Evolutionary conservation across 2,329 filamentous ascomycete genomes (phyloP).

Genomic region (Claviceps monticola): DNA sequence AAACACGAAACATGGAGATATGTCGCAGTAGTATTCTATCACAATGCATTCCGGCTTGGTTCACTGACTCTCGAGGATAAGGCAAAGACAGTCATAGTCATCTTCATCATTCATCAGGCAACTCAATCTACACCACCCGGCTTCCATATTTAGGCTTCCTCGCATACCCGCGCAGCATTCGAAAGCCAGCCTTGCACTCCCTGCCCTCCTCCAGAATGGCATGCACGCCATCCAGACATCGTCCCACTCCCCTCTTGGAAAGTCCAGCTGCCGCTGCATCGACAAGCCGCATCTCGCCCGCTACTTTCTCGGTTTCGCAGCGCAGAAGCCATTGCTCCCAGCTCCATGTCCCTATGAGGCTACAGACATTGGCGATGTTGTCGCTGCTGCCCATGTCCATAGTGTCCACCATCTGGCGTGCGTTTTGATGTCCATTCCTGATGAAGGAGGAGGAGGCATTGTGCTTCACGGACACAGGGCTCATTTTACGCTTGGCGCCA

Average conservation of each 20-base stretch:
- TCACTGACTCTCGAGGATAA: too few relatives aligned
- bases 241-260: slow-evolving; percentile 41
- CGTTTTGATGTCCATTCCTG: slow-evolving; percentile 22
- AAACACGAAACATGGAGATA: too few relatives aligned
- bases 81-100: too few relatives aligned
- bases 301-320: slow-evolving; percentile 65
- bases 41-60: too few relatives aligned
- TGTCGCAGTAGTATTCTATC: too few relatives aligned
- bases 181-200: slow-evolving; percentile 42
- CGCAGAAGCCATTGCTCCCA: slow-evolving; percentile 97
- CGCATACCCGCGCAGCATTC: slow-evolving; percentile 49
- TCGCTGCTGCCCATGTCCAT: slow-evolving; percentile 53
- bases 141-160: slow-evolving; percentile 39
- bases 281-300: slow-evolving; percentile 48
- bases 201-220: slow-evolving; percentile 51
- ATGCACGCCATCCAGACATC: slow-evolving; percentile 45
- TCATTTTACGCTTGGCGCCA: slow-evolving; percentile 33
- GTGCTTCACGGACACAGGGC: slow-evolving; percentile 19
- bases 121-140: slow-evolving; percentile 25
- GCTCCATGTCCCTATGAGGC: slow-evolving; percentile 72
- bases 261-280: slow-evolving; percentile 37
- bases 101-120: slow-evolving; percentile 8
- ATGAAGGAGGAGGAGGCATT: slow-evolving; percentile 18
- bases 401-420: slow-evolving; percentile 42
- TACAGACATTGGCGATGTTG: slow-evolving; percentile 60